Conservation (phyloP, 768 basidiomycete genomes). For the Leucocoprinus birnbaumii region DNA sequence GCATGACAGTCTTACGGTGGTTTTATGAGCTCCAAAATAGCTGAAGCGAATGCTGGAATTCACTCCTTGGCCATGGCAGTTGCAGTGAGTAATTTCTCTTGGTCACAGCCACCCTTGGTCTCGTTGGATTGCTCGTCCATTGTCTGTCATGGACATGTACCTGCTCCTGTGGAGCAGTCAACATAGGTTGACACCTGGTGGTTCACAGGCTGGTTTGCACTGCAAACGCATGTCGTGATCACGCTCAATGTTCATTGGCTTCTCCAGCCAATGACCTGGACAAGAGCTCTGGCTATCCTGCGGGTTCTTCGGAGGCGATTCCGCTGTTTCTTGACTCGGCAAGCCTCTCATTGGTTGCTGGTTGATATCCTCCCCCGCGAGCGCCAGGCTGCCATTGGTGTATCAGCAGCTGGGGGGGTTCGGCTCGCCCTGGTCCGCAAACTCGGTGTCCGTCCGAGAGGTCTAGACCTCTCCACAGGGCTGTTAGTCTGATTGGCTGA, state of each 20-base stretch:
- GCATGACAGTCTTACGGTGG: conserved; percentile 84
- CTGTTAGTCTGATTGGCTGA: conserved; percentile 5
- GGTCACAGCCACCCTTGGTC: too few relatives aligned
- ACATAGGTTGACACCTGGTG: too few relatives aligned
- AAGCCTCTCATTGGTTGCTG: conserved; percentile 2
- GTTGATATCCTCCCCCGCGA: neutral
- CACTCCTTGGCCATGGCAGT: conserved; percentile 91
- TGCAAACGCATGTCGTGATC: too few relatives aligned
- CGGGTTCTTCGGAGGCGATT: conserved; percentile 2
- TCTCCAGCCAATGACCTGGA: neutral
- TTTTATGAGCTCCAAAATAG: conserved; percentile 91
- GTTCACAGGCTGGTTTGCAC: neutral
- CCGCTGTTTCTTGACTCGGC: neutral
- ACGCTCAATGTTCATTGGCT: neutral
- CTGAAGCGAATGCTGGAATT: conserved; percentile 86
- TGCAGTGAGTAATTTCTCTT: conserved; percentile 54
- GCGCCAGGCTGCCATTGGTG: neutral
- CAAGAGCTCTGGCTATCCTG: neutral
- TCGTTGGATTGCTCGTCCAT: neutral
- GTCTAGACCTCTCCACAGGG: conserved; percentile 4
- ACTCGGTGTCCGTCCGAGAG: neutral
- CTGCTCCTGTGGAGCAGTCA: too few relatives aligned
- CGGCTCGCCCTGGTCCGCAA: conserved; percentile 6
- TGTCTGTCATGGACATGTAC: neutral
- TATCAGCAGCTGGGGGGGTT: neutral